phyloP scores from a whole-genome alignment of 257 asterid genomes.

The Capsicum rhomboideum region DNA sequence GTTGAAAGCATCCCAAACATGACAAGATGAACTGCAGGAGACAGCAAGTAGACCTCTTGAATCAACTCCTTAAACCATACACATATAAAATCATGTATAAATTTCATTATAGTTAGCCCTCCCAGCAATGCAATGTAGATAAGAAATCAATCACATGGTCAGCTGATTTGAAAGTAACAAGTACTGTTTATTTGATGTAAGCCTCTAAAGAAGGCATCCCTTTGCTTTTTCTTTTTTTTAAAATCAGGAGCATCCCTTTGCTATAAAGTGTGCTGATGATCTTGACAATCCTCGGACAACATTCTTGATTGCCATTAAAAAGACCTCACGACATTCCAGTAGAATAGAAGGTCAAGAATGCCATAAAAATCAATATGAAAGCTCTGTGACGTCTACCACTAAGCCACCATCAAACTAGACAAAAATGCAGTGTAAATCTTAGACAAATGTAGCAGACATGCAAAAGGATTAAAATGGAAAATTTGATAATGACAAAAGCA shows the following conservation, averaged over 20 bases:
- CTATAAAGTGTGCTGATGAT: not conserved
- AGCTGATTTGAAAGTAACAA: not conserved
- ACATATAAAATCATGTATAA: not conserved
- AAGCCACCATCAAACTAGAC: not conserved
- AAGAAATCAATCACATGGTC: not conserved
- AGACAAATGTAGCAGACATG: not conserved
- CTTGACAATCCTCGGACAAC: not conserved
- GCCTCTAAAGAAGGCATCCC: not conserved
- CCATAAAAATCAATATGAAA: not conserved
- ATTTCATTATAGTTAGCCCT: not conserved
- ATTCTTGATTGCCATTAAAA: not conserved
- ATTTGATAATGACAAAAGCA: not conserved
- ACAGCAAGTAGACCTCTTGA: slow-evolving; percentile 1
- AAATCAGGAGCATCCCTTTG: no score
- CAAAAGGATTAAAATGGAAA: not conserved
- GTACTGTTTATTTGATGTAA: not conserved
- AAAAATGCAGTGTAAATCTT: not conserved
- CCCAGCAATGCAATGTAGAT: not conserved
- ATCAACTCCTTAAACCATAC: not conserved
- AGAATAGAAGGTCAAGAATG: not conserved
- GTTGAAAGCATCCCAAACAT: slow-evolving; percentile 92
- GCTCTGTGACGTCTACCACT: not conserved
- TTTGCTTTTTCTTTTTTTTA: no score
- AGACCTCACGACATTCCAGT: not conserved
- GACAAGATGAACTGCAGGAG: slow-evolving; percentile 72